Evolutionary conservation across 2,329 filamentous ascomycete genomes (phyloP), one percentile per base, ranked within the genome.

Genomic region (Geosmithia flava): DNA sequence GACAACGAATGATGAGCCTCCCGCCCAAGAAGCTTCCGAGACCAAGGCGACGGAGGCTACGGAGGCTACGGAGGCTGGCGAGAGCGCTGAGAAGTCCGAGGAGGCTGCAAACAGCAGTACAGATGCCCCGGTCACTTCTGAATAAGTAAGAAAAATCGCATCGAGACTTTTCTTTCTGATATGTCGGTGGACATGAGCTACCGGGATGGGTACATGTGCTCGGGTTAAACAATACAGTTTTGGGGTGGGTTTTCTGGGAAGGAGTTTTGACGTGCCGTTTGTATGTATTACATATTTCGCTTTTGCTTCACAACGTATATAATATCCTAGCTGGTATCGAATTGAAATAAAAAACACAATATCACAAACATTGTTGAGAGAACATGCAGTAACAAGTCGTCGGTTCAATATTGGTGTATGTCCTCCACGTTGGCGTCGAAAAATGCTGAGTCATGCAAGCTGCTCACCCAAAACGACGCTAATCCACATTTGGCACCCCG

Each of bases 21-120:
- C 23, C 23, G 23, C 23, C 23, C 23, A 27, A 27, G 23, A 27
- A 27, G 16, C 30, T 7, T 16, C 33, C 1, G 52, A 54, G 47
- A 23, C 48, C 3, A 44, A 39, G 23, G 43, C 41, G 4, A 20
- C 27, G 2, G 52, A 53, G 48, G 37, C 45, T 2, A 39, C 39
- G 19, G 43, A 23, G 11, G 44, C 17, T 41, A 16, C 15, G 41
- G 17, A 43, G 20, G n/a, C 42, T 42, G 23, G 13, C 3, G 33
- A 37, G 5, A 37, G 11, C 11, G 11, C 33, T 7, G 11, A 37
- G 33, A 37, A 37, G 11, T 37, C 33, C 33, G 33, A 37, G 11
- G 33, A 37, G 13, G 33, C 3, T 13, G 11, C 33, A 11, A 37
- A 13, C 10, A 37, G 11, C 15, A 11, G 11, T 37, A 11, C 33